phyloP scores from a whole-genome alignment of 257 asterid genomes.

The Hygrophila difformis region DNA sequence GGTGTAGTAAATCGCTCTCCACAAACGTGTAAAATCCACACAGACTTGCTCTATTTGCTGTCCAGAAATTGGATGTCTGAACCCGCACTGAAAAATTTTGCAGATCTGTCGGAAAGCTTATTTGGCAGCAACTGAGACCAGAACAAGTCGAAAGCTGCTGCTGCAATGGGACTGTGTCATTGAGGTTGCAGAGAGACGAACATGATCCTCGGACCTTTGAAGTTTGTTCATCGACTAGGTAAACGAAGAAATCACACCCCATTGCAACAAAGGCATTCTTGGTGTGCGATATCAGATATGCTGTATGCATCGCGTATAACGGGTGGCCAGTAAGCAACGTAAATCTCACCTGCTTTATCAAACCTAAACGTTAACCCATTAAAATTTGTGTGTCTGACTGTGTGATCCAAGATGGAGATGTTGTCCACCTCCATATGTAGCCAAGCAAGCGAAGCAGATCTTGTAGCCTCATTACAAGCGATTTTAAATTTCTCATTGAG shows the following conservation, averaged over 20 bases:
- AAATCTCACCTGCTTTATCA: conserved; percentile 11
- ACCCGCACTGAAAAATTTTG: background rate
- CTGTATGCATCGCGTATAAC: background rate
- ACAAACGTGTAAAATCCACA: conserved; percentile 15
- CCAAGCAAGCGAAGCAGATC: background rate
- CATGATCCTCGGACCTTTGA: background rate
- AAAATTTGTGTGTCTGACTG: background rate
- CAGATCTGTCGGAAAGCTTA: background rate
- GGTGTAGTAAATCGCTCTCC: background rate
- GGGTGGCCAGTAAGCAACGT: no score
- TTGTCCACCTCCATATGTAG: background rate
- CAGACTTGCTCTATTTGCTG: conserved; percentile 11
- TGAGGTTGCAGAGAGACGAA: conserved; percentile 8
- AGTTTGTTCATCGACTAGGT: conserved; percentile 8
- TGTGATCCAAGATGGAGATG: conserved; percentile 16
- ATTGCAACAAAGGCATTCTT: conserved; percentile 19
- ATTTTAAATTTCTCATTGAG: conserved; percentile 16
- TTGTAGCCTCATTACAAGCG: conserved; percentile 14
- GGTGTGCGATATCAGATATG: conserved; percentile 5
- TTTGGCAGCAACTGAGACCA: conserved; percentile 22
- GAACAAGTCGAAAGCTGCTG: conserved; percentile 12
- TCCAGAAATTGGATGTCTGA: conserved; percentile 11
- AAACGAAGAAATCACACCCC: conserved; percentile 26
- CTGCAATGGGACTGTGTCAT: background rate
- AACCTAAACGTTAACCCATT: background rate